phyloP scores from a whole-genome alignment of 176 grass and related monocot species.

The Poa annua region DNA sequence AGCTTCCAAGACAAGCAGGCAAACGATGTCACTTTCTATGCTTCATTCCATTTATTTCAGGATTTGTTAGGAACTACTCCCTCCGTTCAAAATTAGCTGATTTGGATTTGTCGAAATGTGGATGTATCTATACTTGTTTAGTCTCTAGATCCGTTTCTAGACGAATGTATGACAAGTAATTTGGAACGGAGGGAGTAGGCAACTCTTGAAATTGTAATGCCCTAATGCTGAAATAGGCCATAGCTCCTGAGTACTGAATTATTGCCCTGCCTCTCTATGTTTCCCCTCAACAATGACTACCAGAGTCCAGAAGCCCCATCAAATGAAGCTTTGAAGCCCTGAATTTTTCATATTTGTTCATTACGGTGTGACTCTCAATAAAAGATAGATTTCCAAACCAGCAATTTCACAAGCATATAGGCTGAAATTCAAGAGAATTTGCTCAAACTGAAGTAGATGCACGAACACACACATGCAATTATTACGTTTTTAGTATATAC shows the following conservation, averaged over 20 bases:
- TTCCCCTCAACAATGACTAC: constrained; percentile 9
- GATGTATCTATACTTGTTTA: too few relatives aligned
- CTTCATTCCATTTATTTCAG: constrained; percentile 27
- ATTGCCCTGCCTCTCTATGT: background rate
- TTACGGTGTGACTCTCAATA: background rate
- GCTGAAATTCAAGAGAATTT: background rate
- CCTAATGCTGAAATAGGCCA: background rate
- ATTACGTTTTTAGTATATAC: background rate
- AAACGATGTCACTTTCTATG: constrained; percentile 5
- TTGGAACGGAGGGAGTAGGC: background rate
- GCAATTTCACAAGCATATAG: constrained; percentile 3
- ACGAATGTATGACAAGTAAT: too few relatives aligned
- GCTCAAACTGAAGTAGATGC: background rate
- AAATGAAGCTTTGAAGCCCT: background rate
- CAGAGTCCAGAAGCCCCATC: background rate
- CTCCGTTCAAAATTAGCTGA: too few relatives aligned
- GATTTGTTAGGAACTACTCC: background rate
- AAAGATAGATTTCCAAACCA: background rate
- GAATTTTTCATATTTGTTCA: background rate
- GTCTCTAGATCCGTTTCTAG: too few relatives aligned
- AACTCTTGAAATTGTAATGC: background rate
- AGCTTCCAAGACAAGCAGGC: background rate
- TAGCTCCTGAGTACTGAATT: background rate
- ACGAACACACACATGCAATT: background rate
- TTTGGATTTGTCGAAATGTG: too few relatives aligned